Base-by-base conservation (phyloP, 192 early-diverging fungal species). In the Coemansia sp. region DNA sequence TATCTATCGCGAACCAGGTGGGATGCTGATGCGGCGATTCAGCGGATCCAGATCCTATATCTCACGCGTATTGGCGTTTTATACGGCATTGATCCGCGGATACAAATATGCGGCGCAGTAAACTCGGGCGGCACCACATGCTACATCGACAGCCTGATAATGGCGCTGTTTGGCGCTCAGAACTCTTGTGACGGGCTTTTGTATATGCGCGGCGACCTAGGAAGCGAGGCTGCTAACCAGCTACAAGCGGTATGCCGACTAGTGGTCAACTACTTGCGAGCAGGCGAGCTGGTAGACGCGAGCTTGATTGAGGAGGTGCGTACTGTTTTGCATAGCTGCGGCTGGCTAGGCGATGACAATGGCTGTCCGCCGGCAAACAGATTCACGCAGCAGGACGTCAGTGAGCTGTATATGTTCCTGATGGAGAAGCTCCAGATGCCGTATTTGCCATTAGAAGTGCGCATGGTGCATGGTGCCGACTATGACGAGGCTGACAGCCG, bases 341-440 rank as follows among this genome's bases (percentile, higher is more conserved):
- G 85, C 25, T 91, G 89, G 88, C 64, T 63, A 53, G 12, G 32
- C 42, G 66, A 31, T 21, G 62, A n/a, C 21, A 5, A 31, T 15
- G 29, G 51, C 21, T 8, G 37, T 36, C 64, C 59, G 19, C 59
- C 59, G 5, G 59, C 34, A 23, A 61, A 39, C 19, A 67, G 44
- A 57, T 64, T 63, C 59, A 63, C 77, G 6, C 90, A 92, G 73
- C 88, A 92, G 67, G 90, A 92, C 65, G 76, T 85, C 4, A 87
- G 87, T 45, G 90, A 92, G 75, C 75, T 92, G 15, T 92, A 89
- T 66, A 60, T 92, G 70, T 90, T 90, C 44, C 48, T 92, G 32
- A 87, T 87, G 46, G 84, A 87, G 36, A 85, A 76, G 31, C 82
- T 90, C 66, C 85, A 85, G 39, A 84, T 90, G 51, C 90, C 90